Conservation (phyloP, 2,329 filamentous ascomycete genomes). For the Talaromyces sp. region DNA sequence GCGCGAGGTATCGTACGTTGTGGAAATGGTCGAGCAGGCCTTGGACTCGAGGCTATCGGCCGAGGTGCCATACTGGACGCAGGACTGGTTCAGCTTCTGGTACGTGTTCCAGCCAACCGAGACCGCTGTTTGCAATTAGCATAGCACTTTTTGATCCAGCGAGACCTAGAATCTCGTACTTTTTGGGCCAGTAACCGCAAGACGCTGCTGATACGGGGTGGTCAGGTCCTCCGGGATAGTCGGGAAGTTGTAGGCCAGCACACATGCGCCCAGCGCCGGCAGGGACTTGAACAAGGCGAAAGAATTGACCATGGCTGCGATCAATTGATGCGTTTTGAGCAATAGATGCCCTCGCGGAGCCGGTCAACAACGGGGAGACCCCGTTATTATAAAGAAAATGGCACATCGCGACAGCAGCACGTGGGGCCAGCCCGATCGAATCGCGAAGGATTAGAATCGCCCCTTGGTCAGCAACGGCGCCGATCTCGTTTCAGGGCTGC, state of each 20-base stretch:
- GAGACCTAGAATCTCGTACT: conserved; percentile 29
- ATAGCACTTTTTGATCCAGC: conserved; percentile 33
- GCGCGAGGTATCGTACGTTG: conserved; percentile 51
- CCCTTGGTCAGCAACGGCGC: neutral
- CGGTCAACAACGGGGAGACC: neutral
- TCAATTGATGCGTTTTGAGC: neutral
- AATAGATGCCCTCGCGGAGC: neutral
- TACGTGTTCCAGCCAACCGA: conserved; percentile 51
- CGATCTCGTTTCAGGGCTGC: neutral
- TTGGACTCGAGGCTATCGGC: conserved; percentile 30
- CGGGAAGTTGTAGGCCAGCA: conserved; percentile 35
- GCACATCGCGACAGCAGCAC: neutral
- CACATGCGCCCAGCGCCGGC: conserved; percentile 22
- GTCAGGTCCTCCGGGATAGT: conserved; percentile 45
- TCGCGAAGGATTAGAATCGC: neutral
- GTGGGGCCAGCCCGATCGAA: neutral
- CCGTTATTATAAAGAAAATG: neutral
- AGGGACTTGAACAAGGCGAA: conserved; percentile 15
- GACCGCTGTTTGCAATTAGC: conserved; percentile 33
- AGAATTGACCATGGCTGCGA: neutral
- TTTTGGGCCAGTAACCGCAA: conserved; percentile 47
- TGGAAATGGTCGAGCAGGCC: conserved; percentile 43
- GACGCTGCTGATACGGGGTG: conserved; percentile 51
- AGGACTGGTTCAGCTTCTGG: conserved; percentile 38
- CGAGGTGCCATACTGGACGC: conserved; percentile 49